These are phyloP conservation scores for Candida multigemmis DNA, from an alignment of 805 yeast species.

Conservation along the genomic window DNA sequence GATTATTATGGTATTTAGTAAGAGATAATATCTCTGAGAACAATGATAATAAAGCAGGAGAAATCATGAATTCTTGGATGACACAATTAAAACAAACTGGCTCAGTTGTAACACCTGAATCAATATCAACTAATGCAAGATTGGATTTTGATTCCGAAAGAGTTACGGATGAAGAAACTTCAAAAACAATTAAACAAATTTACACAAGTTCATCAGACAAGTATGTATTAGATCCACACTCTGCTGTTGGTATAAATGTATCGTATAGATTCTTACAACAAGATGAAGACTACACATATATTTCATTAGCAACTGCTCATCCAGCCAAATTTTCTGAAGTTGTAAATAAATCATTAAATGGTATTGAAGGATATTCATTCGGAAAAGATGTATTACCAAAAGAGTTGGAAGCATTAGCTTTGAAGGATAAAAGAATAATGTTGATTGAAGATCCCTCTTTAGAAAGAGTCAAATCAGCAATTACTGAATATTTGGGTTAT, in stretches of 20 bases:
- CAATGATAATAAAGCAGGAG: slow-evolving; percentile 63
- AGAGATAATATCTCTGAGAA: slow-evolving; percentile 53
- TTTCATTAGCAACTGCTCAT: slow-evolving; percentile 93
- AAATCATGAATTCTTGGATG: slow-evolving; percentile 69
- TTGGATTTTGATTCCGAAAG: slow-evolving; percentile 68
- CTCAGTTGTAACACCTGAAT: slow-evolving; percentile 59
- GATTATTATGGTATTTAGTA: slow-evolving; percentile 90
- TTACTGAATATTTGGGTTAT: slow-evolving; percentile 53
- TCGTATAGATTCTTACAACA: slow-evolving; percentile 51
- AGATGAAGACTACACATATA: slow-evolving; percentile 35
- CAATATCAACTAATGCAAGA: slow-evolving; percentile 58
- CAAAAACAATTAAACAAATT: slow-evolving; percentile 63
- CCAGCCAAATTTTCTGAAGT: slow-evolving; percentile 98
- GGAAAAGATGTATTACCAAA: slow-evolving; percentile 84
- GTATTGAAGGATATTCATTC: slow-evolving; percentile 68
- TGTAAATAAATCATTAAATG: slow-evolving; percentile 69
- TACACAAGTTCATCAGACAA: slow-evolving; percentile 52
- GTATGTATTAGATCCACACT: slow-evolving; percentile 92
- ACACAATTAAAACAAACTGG: slow-evolving; percentile 65
- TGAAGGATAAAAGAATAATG: slow-evolving; percentile 66
- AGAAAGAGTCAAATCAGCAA: slow-evolving; percentile 64
- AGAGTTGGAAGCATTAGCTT: slow-evolving; percentile 66
- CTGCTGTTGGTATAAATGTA: slow-evolving; percentile 89
- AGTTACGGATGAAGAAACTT: slow-evolving; percentile 71
- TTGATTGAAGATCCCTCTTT: slow-evolving; percentile 65